These are phyloP conservation scores for Bryopsis sp. DNA, from an alignment of 139 green algal species.

Conservation along the genomic window DNA sequence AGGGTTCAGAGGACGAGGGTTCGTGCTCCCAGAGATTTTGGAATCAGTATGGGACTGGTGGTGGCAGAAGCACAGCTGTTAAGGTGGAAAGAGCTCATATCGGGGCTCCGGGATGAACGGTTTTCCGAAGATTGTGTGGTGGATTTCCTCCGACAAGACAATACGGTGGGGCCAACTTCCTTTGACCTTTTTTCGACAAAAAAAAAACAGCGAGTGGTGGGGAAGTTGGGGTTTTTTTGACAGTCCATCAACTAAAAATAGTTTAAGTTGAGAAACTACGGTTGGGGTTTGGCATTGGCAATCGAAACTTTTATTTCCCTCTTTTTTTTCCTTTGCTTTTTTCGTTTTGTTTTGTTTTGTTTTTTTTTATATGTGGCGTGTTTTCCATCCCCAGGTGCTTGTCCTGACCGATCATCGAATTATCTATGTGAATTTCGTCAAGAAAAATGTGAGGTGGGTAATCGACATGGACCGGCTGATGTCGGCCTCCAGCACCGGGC, in stretches of 20 bases:
- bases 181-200: neutral
- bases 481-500: neutral
- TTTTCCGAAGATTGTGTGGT: neutral
- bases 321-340: too few species aligned
- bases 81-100: neutral
- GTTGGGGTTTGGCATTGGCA: too few species aligned
- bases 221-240: too few species aligned
- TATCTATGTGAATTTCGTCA: slow-evolving; percentile 13
- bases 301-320: too few species aligned
- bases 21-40: neutral
- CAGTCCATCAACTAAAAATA: too few species aligned
- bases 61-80: neutral
- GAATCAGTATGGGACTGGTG: neutral
- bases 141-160: slow-evolving; percentile 17
- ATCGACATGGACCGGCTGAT: neutral
- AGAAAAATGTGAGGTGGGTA: neutral
- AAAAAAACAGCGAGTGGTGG: too few species aligned
- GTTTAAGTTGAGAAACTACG: too few species aligned
- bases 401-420: neutral
- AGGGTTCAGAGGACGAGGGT: neutral
- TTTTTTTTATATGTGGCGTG: too few species aligned
- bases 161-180: neutral
- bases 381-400: neutral
- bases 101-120: neutral
- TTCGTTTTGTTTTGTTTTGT: too few species aligned